A percentile compares a stretch with the other conserved stretches of the same genome.
phyloP scores from a whole-genome alignment of 2,329 filamentous ascomycete genomes.

The Diaporthe nobilis region DNA sequence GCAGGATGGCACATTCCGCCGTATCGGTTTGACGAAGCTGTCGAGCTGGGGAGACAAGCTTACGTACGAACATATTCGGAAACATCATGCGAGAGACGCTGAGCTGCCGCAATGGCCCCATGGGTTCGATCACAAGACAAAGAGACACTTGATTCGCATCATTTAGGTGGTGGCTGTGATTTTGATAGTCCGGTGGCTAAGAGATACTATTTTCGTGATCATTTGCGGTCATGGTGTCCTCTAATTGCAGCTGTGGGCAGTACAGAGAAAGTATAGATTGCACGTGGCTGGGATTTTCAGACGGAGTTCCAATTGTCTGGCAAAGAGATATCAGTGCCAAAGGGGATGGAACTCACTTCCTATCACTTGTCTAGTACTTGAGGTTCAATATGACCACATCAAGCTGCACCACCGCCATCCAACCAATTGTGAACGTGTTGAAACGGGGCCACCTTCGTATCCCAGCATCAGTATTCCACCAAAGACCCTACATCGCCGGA shows the following conservation, averaged over 20 bases:
- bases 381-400: no score
- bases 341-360: no score
- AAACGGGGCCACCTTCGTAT: background rate
- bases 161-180: background rate
- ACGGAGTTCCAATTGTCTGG: no score
- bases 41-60: constrained; percentile 6
- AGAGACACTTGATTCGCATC: background rate
- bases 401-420: no score
- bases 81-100: background rate
- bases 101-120: background rate
- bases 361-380: no score
- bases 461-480: background rate
- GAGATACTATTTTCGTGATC: no score
- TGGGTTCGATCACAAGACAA: background rate
- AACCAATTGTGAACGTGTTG: no score
- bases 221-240: background rate
- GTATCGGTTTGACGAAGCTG: constrained; percentile 30
- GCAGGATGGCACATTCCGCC: background rate
- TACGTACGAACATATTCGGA: background rate
- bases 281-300: background rate
- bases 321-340: no score
- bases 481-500: background rate
- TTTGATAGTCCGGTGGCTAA: no score
- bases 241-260: background rate
- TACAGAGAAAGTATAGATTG: fast-evolving